Evolutionary conservation across 106 monocot genomes (phyloP).

Genomic region (Platanthera zijinensis): DNA sequence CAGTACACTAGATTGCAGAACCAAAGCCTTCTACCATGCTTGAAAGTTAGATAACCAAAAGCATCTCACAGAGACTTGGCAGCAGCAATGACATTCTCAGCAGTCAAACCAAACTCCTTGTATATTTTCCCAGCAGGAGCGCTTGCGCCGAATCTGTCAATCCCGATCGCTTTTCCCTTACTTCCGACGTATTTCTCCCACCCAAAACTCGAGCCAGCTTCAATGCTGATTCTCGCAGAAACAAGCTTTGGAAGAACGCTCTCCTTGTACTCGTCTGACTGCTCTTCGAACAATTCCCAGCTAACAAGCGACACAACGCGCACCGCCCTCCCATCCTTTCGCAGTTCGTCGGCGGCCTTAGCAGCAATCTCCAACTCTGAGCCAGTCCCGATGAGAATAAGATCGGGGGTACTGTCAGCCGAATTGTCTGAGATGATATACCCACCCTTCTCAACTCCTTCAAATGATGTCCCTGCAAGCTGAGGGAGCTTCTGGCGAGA

Average conservation of each 20-base stretch:
- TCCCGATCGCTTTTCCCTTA: constrained; percentile 68
- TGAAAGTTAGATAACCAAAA: background rate
- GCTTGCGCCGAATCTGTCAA: constrained; percentile 70
- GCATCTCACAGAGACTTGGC: constrained; percentile 38
- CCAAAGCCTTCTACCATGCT: background rate
- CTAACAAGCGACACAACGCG: constrained; percentile 60
- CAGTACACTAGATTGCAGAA: background rate
- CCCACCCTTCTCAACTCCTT: constrained; percentile 71
- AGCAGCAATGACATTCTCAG: constrained; percentile 43
- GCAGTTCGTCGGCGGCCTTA: constrained; percentile 65
- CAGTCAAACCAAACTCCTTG: constrained; percentile 61
- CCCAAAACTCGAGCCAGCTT: constrained; percentile 59
- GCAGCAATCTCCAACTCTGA: constrained; percentile 72
- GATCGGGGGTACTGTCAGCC: constrained; percentile 46
- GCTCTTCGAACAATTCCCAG: constrained; percentile 78
- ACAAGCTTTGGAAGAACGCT: constrained; percentile 50
- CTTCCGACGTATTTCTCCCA: constrained; percentile 58
- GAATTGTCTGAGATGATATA: constrained; percentile 69
- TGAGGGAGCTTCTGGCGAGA: constrained; percentile 72
- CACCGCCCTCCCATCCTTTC: constrained; percentile 59
- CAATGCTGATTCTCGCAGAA: constrained; percentile 56
- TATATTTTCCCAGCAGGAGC: constrained; percentile 73
- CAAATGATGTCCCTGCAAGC: constrained; percentile 59
- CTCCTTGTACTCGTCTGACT: constrained; percentile 62
- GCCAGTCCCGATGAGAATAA: constrained; percentile 58